Conservation (phyloP, 306 rosid species). For the Prunus fruticosa region DNA sequence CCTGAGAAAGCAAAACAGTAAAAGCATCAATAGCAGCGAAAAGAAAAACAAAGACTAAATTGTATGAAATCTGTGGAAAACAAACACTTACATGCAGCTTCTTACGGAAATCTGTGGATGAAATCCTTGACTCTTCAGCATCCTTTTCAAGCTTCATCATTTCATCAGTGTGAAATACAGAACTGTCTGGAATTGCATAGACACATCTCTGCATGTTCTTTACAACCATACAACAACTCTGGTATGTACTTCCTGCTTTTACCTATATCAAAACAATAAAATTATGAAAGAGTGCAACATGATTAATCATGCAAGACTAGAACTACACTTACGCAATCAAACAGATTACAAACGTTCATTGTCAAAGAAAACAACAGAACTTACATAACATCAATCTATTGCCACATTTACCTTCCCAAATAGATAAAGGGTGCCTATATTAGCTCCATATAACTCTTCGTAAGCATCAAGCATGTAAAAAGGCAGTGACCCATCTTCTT, state of each 20-base stretch:
- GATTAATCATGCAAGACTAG: conserved; percentile 7
- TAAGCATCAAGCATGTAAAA: conserved; percentile 80
- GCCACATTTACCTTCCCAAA: conserved; percentile 79
- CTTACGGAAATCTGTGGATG: conserved; percentile 53
- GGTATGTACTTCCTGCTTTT: conserved; percentile 67
- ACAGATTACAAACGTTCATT: neutral
- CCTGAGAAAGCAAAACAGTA: conserved; percentile 42
- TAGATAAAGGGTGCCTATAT: conserved; percentile 72
- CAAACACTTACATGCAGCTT: conserved; percentile 62
- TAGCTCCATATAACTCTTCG: conserved; percentile 79
- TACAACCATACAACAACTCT: conserved; percentile 87
- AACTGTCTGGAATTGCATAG: conserved; percentile 70
- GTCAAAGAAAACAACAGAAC: neutral
- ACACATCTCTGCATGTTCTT: conserved; percentile 88
- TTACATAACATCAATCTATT: neutral
- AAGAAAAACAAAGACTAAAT: conserved; percentile 10
- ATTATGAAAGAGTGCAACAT: conserved; percentile 12
- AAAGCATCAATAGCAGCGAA: conserved; percentile 14
- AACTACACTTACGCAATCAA: neutral
- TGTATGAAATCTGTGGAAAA: no score
- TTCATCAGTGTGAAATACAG: conserved; percentile 52
- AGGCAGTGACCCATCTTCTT: conserved; percentile 63
- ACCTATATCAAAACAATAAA: conserved; percentile 52
- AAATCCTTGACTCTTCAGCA: conserved; percentile 51
- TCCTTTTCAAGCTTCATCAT: conserved; percentile 62